phyloP scores from a whole-genome alignment of 1,139 yeast genomes.

The Suhomyces taliae region DNA sequence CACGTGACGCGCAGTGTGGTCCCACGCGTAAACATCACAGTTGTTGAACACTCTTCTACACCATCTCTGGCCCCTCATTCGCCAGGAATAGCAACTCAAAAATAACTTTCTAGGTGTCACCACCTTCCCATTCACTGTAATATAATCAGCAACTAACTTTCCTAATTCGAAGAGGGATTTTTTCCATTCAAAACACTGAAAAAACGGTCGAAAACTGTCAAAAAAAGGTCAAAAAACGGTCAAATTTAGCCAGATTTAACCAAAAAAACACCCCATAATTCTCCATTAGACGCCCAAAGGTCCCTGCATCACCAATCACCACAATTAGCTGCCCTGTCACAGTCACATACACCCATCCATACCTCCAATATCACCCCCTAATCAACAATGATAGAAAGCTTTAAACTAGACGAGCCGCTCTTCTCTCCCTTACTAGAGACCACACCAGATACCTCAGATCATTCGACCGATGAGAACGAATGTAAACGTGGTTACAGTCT shows the following conservation, averaged over 20 bases:
- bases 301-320: too few species aligned
- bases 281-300: too few species aligned
- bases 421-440: slow-evolving; percentile 14
- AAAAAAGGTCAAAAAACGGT: too few species aligned
- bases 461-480: slow-evolving; percentile 14
- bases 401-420: slow-evolving; percentile 2
- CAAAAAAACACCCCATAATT: too few species aligned
- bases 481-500: background rate
- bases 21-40: background rate
- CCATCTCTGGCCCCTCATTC: background rate
- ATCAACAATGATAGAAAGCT: background rate
- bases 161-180: too few species aligned
- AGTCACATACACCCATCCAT: background rate
- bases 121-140: background rate
- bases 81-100: background rate
- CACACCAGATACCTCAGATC: slow-evolving; percentile 18
- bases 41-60: background rate
- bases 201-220: too few species aligned
- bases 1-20: background rate
- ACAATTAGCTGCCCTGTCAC: too few species aligned
- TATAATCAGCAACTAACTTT: too few species aligned
- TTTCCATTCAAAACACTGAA: too few species aligned
- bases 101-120: background rate
- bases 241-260: too few species aligned
- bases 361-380: background rate